Evolutionary conservation across 1,284 basidiomycete species (phyloP).

Genomic region (Ustilago trichophora): DNA sequence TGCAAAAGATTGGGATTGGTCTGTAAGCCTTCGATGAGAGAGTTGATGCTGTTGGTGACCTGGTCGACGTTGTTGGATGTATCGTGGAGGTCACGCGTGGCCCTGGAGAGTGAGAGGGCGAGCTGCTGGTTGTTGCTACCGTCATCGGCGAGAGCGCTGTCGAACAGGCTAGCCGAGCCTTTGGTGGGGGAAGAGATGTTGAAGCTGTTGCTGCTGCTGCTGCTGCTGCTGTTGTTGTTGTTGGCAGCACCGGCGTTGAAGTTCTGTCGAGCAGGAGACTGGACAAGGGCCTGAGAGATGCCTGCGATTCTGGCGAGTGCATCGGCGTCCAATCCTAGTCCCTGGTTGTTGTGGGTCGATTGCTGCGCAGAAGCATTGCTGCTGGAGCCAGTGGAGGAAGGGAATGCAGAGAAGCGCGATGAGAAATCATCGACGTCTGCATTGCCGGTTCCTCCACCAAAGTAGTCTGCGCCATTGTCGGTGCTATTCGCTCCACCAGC

Average conservation of each 20-base stretch:
- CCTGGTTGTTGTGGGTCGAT: too few relatives aligned
- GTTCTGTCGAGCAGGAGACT: slow-evolving; percentile 32
- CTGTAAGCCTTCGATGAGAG: slow-evolving; percentile 77
- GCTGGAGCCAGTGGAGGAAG: slow-evolving; percentile 1
- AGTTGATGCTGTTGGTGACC: slow-evolving; percentile 77
- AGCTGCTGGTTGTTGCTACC: slow-evolving; percentile 37
- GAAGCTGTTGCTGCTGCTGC: slow-evolving; percentile 9
- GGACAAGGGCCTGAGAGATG: slow-evolving; percentile 42
- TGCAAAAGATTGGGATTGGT: slow-evolving; percentile 67
- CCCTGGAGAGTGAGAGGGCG: slow-evolving; percentile 28
- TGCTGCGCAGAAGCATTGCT: too few relatives aligned
- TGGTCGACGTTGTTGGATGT: slow-evolving; percentile 79
- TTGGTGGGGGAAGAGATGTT: slow-evolving; percentile 14
- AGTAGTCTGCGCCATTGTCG: slow-evolving; percentile 26
- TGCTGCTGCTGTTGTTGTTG: background rate
- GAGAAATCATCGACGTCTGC: slow-evolving; percentile 14
- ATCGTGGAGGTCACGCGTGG: slow-evolving; percentile 70
- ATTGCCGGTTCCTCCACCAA: slow-evolving; percentile 5
- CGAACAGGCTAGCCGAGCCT: slow-evolving; percentile 9
- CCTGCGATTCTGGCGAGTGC: slow-evolving; percentile 38
- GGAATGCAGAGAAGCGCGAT: slow-evolving; percentile 32
- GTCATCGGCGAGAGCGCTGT: slow-evolving; percentile 5
- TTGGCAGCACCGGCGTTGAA: background rate
- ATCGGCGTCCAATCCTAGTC: slow-evolving; percentile 36
- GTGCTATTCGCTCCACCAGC: slow-evolving; percentile 1